Evolutionary conservation across 192 early-diverging fungal species (phyloP), one percentile per base, ranked within the genome.

Genomic region (Coemansia sp.): DNA sequence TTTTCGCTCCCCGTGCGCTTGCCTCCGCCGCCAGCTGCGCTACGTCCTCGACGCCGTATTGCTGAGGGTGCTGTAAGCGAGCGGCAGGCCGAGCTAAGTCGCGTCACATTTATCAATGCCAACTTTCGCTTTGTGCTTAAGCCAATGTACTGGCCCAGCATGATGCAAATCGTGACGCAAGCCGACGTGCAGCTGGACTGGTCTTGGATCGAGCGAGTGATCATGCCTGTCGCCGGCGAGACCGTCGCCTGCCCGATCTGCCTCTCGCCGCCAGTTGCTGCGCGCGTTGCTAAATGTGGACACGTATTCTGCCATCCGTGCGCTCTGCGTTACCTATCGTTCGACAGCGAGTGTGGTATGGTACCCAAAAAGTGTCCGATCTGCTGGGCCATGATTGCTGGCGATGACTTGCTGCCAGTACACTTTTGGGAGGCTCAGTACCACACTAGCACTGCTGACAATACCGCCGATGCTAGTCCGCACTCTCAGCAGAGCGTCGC

Each of bases 71-170:
- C 62, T 3, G 62, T 69, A 76, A 54, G 74, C 70, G 51, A 77
- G 63, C 47, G 70, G 59, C 74, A 82, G 71, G 51, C 88, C 77
- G 40, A 84, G 84, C 29, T 81, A 54, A 94, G 90, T 80, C 94
- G 96, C 76, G 87, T 93, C 51, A 84, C 89, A 35, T 98, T 96
- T 77, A 87, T 98, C 41, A 98, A 98, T 82, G 94, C 96, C 62
- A 98, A 98, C 77, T 97, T 96, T 77, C 89, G 94, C 4, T 97
- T 97, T 77, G 75, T 65, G 65, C 69, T 83, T 12, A 77, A 74
- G 62, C 68, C 70, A 6, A 19, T 29, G 53, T 70, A 62, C 57
- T 83, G 71, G 71, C 12, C 19, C n/a, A 70, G 7, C n/a, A 74
- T 74, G 32, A 71, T 60, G 57, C 60, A 64, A 2, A 66, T 77